These are phyloP conservation scores for Ilyonectria sp. DNA, from an alignment of 2,329 filamentous ascomycete species.

Conservation along the genomic window DNA sequence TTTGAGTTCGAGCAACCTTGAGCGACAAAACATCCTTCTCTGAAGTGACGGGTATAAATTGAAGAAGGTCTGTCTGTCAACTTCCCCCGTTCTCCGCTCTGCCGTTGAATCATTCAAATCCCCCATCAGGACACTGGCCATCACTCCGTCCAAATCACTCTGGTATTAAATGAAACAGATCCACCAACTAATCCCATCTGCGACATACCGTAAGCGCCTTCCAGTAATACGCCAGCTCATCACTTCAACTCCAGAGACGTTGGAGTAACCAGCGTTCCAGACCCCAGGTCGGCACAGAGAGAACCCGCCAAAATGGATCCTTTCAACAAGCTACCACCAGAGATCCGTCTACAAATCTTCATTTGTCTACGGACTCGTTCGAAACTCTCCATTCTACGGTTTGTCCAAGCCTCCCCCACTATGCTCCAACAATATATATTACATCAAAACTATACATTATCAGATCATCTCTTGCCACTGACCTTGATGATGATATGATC, in stretches of 20 bases:
- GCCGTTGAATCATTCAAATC: neutral
- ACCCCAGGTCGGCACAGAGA: neutral
- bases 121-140: neutral
- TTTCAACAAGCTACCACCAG: slow-evolving; percentile 23
- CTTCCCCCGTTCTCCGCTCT: neutral
- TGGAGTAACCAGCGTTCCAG: neutral
- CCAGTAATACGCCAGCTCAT: neutral
- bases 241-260: neutral
- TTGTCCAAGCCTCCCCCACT: slow-evolving; percentile 23
- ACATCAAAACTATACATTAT: slow-evolving; percentile 16
- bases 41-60: neutral
- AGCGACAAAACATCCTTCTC: neutral
- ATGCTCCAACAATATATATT: slow-evolving; percentile 31
- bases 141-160: neutral
- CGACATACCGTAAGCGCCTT: neutral
- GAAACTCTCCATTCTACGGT: slow-evolving; percentile 6
- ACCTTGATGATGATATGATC: slow-evolving; percentile 27
- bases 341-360: slow-evolving; percentile 19
- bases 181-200: neutral
- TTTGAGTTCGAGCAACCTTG: neutral
- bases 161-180: neutral
- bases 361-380: neutral
- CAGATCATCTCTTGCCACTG: slow-evolving; percentile 10
- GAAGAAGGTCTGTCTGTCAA: too few relatives aligned
- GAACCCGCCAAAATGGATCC: slow-evolving; percentile 25